Conservation (phyloP, 208 protist species). For the Perkinsela sp. region DNA sequence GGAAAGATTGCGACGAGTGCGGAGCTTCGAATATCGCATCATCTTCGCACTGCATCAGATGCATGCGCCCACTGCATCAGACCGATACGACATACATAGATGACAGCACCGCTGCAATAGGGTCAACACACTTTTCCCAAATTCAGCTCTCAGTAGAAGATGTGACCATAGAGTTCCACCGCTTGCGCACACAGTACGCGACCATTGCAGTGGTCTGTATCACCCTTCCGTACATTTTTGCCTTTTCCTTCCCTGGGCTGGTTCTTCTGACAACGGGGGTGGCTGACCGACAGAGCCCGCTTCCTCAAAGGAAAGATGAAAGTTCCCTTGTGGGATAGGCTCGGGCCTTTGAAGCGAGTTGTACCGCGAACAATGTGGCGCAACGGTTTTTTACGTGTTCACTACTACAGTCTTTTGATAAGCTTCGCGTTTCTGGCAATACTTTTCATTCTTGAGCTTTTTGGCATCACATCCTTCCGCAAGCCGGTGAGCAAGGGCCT, state of each 20-base stretch:
- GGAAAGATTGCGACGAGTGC: neutral
- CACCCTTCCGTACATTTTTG: neutral
- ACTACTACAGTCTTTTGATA: slow-evolving; percentile 1
- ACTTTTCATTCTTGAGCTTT: neutral
- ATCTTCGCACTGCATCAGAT: neutral
- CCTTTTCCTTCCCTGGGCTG: neutral
- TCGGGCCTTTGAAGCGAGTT: neutral
- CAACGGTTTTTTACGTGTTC: neutral
- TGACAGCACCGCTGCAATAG: neutral
- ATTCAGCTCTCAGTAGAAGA: neutral
- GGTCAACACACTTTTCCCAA: neutral
- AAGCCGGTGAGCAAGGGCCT: neutral
- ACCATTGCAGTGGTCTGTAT: neutral
- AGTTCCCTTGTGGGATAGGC: neutral
- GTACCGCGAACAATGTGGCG: neutral
- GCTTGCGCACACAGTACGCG: neutral
- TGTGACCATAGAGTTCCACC: neutral
- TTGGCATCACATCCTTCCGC: neutral
- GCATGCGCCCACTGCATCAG: neutral
- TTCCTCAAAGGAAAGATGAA: neutral
- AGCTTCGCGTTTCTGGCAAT: neutral
- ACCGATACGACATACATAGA: neutral
- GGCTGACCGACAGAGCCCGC: neutral
- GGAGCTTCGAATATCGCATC: neutral
- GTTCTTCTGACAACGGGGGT: neutral